Evolutionary conservation across 106 monocot species (phyloP), one percentile per base, ranked within the genome.

Genomic region (Dactylorhiza incarnata): DNA sequence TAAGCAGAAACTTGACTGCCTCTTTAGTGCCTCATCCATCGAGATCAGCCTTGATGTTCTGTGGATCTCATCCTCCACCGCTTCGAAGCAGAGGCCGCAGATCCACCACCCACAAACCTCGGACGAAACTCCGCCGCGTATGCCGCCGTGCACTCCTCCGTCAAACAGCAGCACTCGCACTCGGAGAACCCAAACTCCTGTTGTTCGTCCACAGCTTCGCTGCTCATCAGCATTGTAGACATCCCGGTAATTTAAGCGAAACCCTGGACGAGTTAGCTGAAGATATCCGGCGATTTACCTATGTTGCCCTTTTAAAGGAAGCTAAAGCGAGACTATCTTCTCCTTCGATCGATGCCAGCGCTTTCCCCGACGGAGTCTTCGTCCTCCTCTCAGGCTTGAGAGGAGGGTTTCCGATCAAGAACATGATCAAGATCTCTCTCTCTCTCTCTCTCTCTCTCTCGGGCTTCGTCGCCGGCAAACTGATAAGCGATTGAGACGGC

Each of bases 161-260:
- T 71, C 73, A 87, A 50, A 23, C 87, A 78, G 73, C 87, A 87
- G 76, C 84, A 87, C 63, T 82, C 87, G 79, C 87, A 87, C 58
- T 50, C 53, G 4, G 71, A 71, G 24, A 50, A 37, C 49, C 79
- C 86, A 45, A 45, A 68, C 45, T 68, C 68, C 43, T 68, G 37
- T 17, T 68, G 44, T 45, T 45, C 44, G 15, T 17, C 68, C 16
- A 11, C 44, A 3, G 37, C 45, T 44, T 43, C 37, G 12, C 68
- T 15, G 22, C 6, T 68, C 68, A 44, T 45, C 6, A n/a, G n/a
- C n/a, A n/a, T n/a, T n/a, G 68, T 15, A 44, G 68, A 68, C 13
- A n/a, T n/a, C n/a, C n/a, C n/a, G n/a, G n/a, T n/a, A n/a, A n/a
- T n/a, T n/a, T n/a, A n/a, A n/a, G n/a, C n/a, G n/a, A n/a, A n/a